Conservation (phyloP, 1,284 basidiomycete species). For the Salmacisia buchloeana region DNA sequence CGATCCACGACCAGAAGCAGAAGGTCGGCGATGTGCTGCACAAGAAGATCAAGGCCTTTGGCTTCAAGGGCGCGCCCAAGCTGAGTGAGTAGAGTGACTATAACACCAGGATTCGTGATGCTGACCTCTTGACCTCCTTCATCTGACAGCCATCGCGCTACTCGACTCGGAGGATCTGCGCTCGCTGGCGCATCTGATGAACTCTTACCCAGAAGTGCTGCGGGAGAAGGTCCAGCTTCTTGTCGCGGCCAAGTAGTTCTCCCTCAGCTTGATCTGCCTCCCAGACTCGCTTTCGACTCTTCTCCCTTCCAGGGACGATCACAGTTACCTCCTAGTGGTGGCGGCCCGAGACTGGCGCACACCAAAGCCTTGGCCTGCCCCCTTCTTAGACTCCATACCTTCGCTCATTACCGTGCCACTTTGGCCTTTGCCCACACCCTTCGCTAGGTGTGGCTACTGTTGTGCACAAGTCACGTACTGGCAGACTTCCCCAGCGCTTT, state of each 20-base stretch:
- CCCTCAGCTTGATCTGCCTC: too few relatives aligned
- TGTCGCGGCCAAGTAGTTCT: background rate
- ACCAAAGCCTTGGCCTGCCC: too few relatives aligned
- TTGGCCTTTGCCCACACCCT: too few relatives aligned
- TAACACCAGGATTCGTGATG: background rate
- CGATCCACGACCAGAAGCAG: conserved; percentile 70
- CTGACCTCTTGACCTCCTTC: background rate
- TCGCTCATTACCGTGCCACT: too few relatives aligned
- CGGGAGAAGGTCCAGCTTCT: conserved; percentile 57
- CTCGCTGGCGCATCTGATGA: conserved; percentile 75
- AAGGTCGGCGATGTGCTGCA: conserved; percentile 53
- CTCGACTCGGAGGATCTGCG: conserved; percentile 77
- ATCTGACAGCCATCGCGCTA: conserved; percentile 60
- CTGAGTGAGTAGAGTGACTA: conserved; percentile 55
- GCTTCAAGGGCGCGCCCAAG: conserved; percentile 64
- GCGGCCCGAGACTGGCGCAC: too few relatives aligned
- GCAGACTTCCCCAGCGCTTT: too few relatives aligned
- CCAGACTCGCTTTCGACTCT: too few relatives aligned
- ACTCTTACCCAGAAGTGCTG: conserved; percentile 72
- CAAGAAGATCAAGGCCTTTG: conserved; percentile 70
- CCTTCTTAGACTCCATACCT: too few relatives aligned
- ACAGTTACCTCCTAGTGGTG: too few relatives aligned
- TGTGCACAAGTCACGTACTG: too few relatives aligned
- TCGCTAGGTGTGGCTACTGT: too few relatives aligned
- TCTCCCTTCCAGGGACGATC: too few relatives aligned